These are phyloP conservation scores for Aspergillus japonicus DNA, from an alignment of 2,329 filamentous ascomycete genomes.

Conservation along the genomic window DNA sequence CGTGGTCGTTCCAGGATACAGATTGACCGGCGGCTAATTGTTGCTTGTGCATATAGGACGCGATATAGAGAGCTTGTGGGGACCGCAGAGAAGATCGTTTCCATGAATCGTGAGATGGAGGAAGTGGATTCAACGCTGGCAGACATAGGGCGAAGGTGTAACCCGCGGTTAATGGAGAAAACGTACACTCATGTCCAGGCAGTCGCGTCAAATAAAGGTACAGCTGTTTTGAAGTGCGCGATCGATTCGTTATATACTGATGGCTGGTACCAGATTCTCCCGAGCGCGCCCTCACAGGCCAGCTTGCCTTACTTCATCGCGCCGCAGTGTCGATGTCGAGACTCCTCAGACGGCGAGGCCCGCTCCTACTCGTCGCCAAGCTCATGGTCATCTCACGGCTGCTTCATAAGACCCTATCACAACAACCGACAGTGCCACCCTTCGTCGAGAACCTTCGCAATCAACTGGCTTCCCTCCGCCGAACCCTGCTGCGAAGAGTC, in stretches of 20 bases:
- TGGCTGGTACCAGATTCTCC: conserved; percentile 36
- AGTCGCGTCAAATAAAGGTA: conserved; percentile 35
- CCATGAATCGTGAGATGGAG: conserved; percentile 78
- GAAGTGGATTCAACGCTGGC: conserved; percentile 69
- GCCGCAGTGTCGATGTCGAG: conserved; percentile 55
- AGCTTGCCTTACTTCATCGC: conserved; percentile 58
- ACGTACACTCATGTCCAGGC: conserved; percentile 57
- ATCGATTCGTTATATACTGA: conserved; percentile 14
- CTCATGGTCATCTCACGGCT: conserved; percentile 73
- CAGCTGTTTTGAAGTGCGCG: background rate
- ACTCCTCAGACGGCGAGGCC: conserved; percentile 52
- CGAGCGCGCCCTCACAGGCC: conserved; percentile 53
- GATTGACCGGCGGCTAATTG: conserved; percentile 8
- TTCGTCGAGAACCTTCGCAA: conserved; percentile 64
- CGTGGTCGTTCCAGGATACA: background rate
- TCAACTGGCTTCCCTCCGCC: conserved; percentile 61
- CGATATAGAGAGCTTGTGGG: conserved; percentile 86
- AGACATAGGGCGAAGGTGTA: conserved; percentile 73
- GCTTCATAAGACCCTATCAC: conserved; percentile 69
- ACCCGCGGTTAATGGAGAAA: conserved; percentile 65
- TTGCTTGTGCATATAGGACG: conserved; percentile 43
- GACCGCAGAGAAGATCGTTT: conserved; percentile 89
- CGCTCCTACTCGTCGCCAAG: conserved; percentile 62
- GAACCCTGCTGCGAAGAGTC: conserved; percentile 63
- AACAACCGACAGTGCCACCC: conserved; percentile 47